Evolutionary conservation across 768 basidiomycete species (phyloP), one percentile per base, ranked within the genome.

Genomic region (Pilatotrama ljubarskyi): DNA sequence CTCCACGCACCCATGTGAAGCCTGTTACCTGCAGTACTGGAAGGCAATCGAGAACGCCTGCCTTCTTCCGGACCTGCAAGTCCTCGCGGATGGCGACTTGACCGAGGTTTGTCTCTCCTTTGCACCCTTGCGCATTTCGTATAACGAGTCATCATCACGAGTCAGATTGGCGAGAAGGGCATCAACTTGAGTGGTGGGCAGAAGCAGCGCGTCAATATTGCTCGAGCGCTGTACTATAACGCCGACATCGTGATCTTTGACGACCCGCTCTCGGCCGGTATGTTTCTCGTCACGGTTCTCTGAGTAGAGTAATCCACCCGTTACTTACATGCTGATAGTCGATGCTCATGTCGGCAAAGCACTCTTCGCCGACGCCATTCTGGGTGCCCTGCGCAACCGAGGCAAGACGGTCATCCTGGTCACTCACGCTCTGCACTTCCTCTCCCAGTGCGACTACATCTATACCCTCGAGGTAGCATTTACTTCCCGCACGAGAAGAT

Each of bases 281-380:
- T 42, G 74, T 64, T 8, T 13, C 17, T 13, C 20, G 14, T 20
- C 13, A n/a, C 14, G 24, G n/a, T n/a, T n/a, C n/a, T n/a, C n/a
- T n/a, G n/a, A 29, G 20, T 2, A 26, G 55, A 18, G 51, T 42
- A 68, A 32, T 32, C n/a, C n/a, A n/a, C n/a, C n/a, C n/a, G n/a
- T n/a, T n/a, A 66, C 66, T 70, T 65, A 47, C 61, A 67, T 35
- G 62, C 67, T 35, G 61, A 36, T 46, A 84, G 85, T 90, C 51
- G 88, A 90, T 66, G 87, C 88, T 1, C 88, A 91, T 65, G 89
- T 91, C 50, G 88, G 87, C 1, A 83, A 84, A 65, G 76, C 83
- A 9, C 76, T 91, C 1, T 90, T 91, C 69, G 76, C 83, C 43
- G 79, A 83, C 54, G 87, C 85, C n/a, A 85, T 90, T 65, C 62